phyloP scores from a whole-genome alignment of 1,139 yeast genomes.

The Geotrichum candidum region DNA sequence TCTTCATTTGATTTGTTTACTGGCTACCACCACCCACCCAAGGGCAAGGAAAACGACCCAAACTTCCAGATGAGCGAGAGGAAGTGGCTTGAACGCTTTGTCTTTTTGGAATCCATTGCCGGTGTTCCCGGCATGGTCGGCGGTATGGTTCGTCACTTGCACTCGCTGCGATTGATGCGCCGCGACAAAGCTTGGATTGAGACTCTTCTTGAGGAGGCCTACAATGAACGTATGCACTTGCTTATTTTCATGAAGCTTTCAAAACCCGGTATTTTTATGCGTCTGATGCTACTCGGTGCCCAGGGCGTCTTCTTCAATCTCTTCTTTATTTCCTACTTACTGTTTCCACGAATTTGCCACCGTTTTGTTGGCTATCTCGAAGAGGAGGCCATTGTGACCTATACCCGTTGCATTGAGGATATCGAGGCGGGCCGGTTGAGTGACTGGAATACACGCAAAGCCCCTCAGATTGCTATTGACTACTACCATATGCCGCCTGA shows the following conservation, averaged over 20 bases:
- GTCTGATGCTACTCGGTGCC: constrained; percentile 51
- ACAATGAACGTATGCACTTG: constrained; percentile 74
- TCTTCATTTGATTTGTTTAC: constrained; percentile 54
- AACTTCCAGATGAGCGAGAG: constrained; percentile 53
- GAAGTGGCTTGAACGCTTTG: constrained; percentile 63
- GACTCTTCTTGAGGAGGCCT: constrained; percentile 68
- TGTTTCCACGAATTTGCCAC: constrained; percentile 62
- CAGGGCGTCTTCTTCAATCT: constrained; percentile 68
- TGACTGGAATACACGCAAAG: constrained; percentile 38
- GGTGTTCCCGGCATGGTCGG: constrained; percentile 81
- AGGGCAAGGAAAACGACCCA: constrained; percentile 40
- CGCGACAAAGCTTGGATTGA: constrained; percentile 76
- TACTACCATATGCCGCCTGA: constrained; percentile 53
- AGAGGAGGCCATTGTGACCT: constrained; percentile 73
- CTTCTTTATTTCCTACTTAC: constrained; percentile 56
- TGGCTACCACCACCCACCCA: constrained; percentile 54
- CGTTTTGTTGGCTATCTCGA: constrained; percentile 74
- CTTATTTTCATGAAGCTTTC: constrained; percentile 63
- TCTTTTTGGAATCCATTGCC: constrained; percentile 67
- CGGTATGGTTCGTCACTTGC: constrained; percentile 60
- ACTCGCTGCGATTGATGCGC: constrained; percentile 52
- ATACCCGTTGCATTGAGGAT: constrained; percentile 56
- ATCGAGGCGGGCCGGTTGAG: constrained; percentile 48
- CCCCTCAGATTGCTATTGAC: constrained; percentile 48
- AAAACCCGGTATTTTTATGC: constrained; percentile 57